These are phyloP conservation scores for Larix kaempferi DNA, from an alignment of 75 land plant genomes.

Conservation along the genomic window DNA sequence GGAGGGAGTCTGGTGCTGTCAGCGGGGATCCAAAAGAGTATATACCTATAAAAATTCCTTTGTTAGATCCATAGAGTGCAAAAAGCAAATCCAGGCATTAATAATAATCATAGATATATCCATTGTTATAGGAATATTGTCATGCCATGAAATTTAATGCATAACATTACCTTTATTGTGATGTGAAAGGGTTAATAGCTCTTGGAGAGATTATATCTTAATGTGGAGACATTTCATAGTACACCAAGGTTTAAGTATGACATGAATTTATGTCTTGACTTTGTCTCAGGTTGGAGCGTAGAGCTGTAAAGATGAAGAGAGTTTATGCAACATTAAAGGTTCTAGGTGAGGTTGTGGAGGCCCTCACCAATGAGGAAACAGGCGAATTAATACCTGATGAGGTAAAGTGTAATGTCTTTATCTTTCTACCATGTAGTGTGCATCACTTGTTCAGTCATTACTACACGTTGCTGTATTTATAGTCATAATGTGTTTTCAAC, in stretches of 20 bases:
- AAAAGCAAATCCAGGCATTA: background rate
- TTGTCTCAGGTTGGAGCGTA: constrained; percentile 46
- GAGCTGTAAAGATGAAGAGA: constrained; percentile 56
- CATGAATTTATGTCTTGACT: background rate
- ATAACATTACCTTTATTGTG: background rate
- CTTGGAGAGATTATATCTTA: background rate
- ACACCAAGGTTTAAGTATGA: too few species aligned
- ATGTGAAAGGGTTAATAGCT: background rate
- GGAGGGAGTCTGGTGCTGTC: constrained; percentile 12
- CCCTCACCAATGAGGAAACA: constrained; percentile 55
- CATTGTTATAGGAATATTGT: background rate
- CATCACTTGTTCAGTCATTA: background rate
- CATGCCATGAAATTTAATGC: background rate
- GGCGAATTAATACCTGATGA: constrained; percentile 55
- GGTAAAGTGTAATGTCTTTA: constrained; percentile 20
- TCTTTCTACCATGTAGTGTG: too few species aligned
- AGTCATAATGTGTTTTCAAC: background rate
- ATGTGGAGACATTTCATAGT: background rate
- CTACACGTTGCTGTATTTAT: background rate
- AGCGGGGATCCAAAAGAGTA: constrained; percentile 18
- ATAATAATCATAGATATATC: background rate
- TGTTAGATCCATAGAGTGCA: background rate
- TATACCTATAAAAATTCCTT: background rate
- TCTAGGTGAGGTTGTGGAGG: constrained; percentile 81
- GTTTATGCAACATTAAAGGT: constrained; percentile 74